phyloP scores from a whole-genome alignment of 148 eudicot species.

The Fagopyrum tataricum region DNA sequence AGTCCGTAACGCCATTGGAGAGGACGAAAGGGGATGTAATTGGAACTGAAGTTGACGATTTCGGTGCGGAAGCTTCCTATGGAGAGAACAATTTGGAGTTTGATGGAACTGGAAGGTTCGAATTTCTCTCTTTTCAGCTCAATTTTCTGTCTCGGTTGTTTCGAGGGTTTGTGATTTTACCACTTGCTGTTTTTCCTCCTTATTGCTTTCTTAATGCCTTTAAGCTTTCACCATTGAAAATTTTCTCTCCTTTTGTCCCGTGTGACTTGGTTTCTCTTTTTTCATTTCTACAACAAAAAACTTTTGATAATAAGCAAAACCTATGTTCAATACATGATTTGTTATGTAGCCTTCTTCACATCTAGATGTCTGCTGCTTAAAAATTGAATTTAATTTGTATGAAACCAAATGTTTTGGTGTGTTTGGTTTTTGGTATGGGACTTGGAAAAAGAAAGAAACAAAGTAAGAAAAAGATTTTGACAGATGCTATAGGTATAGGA shows the following conservation, averaged over 20 bases:
- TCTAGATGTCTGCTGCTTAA: background rate
- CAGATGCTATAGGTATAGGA: background rate
- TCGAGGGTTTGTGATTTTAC: background rate
- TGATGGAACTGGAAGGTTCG: slow-evolving; percentile 5
- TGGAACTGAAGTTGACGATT: background rate
- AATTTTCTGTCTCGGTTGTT: background rate
- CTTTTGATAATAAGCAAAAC: background rate
- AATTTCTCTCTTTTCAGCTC: background rate
- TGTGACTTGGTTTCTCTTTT: background rate
- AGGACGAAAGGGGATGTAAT: background rate
- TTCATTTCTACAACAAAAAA: background rate
- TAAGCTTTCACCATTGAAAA: slow-evolving; percentile 20
- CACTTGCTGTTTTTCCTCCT: background rate
- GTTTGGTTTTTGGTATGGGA: slow-evolving; percentile 3
- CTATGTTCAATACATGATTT: background rate
- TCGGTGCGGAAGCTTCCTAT: slow-evolving; percentile 35
- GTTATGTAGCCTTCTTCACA: background rate
- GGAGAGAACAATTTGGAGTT: slow-evolving; percentile 68
- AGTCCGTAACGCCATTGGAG: slow-evolving; percentile 9
- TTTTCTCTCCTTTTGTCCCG: slow-evolving; percentile 20
- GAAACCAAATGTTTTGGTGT: slow-evolving; percentile 1
- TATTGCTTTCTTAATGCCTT: slow-evolving; percentile 8
- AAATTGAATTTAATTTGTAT: background rate
- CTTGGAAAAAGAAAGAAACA: background rate
- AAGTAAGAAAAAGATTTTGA: background rate